phyloP scores from a whole-genome alignment of 306 rosid species.

The Dalbergia oliveri region DNA sequence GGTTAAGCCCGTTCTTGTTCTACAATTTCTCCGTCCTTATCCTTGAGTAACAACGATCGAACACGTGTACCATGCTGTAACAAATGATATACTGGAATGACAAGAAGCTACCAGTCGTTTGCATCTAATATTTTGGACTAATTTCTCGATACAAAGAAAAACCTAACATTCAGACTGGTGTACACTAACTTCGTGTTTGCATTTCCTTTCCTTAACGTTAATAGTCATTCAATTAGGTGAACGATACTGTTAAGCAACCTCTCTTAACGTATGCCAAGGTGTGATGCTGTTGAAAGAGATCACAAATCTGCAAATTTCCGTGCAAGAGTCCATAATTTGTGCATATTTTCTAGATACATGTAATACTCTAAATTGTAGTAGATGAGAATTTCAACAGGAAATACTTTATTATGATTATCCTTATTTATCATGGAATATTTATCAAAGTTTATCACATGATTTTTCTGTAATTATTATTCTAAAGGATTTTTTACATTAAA shows the following conservation, averaged over 20 bases:
- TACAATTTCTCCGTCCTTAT: not conserved
- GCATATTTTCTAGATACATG: no score
- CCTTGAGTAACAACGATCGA: not conserved
- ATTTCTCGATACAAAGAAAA: not conserved
- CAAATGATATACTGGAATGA: slow-evolving; percentile 12
- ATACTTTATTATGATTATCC: no score
- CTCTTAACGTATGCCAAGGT: not conserved
- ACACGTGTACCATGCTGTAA: not conserved
- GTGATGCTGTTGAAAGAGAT: not conserved
- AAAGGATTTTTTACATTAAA: no score
- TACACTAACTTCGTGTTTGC: not conserved
- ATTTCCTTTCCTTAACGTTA: not conserved
- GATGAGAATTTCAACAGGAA: no score
- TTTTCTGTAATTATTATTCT: no score
- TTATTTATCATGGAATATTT: no score
- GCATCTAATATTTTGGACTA: not conserved
- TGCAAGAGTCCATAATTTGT: not conserved
- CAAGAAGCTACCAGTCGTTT: slow-evolving; percentile 36
- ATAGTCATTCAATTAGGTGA: not conserved
- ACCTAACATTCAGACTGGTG: slow-evolving; percentile 37
- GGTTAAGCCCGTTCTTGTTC: no score
- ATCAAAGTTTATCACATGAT: no score
- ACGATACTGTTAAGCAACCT: not conserved
- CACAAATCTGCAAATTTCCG: not conserved
- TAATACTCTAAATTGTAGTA: no score